A percentile compares a stretch with the other conserved stretches of the same genome.
These are phyloP conservation scores for Xylaria sp. DNA, from an alignment of 2,329 filamentous ascomycete species.

Conservation along the genomic window DNA sequence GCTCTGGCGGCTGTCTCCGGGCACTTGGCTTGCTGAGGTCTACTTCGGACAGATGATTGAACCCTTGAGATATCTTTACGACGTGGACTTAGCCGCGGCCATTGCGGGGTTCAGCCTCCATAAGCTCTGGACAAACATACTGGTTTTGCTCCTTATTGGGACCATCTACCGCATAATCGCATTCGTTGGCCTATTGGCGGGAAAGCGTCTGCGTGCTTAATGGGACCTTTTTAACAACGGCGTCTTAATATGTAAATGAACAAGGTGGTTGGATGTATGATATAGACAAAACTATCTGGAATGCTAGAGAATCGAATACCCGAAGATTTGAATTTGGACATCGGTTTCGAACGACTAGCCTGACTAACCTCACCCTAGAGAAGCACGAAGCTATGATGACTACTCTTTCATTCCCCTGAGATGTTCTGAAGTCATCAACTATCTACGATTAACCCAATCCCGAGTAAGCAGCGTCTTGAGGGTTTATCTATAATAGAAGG, in stretches of 20 bases:
- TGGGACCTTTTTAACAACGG: neutral
- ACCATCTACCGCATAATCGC: constrained; percentile 59
- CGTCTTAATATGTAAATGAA: neutral
- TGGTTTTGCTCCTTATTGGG: constrained; percentile 57
- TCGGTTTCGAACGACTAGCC: too few relatives aligned
- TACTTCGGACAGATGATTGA: constrained; percentile 65
- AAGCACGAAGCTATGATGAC: too few relatives aligned
- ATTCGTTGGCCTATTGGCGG: constrained; percentile 53
- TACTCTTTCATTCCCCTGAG: too few relatives aligned
- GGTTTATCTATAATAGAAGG: too few relatives aligned
- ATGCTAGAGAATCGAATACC: neutral
- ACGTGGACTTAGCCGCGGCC: constrained; percentile 58
- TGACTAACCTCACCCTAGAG: too few relatives aligned
- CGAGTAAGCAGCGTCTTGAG: too few relatives aligned
- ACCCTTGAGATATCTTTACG: constrained; percentile 63
- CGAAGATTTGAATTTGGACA: too few relatives aligned
- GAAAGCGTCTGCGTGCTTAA: constrained; percentile 50
- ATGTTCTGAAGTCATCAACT: too few relatives aligned
- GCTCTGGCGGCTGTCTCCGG: constrained; percentile 66
- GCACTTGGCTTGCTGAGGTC: constrained; percentile 66
- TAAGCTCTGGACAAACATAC: constrained; percentile 58
- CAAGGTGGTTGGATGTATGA: neutral
- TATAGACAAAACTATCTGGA: neutral
- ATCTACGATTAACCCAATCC: too few relatives aligned
- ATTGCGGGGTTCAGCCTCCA: constrained; percentile 60